Conservation (phyloP, 176 grass and related monocot genomes). For the Thalia dealbata region DNA sequence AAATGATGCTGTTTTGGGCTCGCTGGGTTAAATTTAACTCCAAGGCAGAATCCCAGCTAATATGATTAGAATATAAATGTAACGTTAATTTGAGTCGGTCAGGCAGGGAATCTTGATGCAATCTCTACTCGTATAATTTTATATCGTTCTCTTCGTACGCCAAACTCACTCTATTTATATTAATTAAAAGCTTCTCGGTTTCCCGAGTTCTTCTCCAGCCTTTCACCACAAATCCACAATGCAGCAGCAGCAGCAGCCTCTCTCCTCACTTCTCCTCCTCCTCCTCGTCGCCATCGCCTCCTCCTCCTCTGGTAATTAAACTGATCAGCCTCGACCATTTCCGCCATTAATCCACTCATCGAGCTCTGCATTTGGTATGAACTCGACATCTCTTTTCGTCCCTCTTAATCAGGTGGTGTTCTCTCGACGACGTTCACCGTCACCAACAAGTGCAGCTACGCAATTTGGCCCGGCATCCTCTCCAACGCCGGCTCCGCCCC, state of each 20-base stretch:
- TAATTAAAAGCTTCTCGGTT: too few species aligned
- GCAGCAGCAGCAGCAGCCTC: background rate
- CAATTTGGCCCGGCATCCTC: slow-evolving; percentile 56
- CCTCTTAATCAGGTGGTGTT: slow-evolving; percentile 18
- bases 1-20: too few species aligned
- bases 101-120: too few species aligned
- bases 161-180: too few species aligned
- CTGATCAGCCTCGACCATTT: background rate
- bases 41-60: too few species aligned
- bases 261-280: background rate
- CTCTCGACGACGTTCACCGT: slow-evolving; percentile 49
- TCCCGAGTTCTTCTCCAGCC: too few species aligned
- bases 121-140: too few species aligned
- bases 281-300: background rate
- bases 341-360: background rate
- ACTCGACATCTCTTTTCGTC: background rate
- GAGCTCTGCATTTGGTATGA: background rate
- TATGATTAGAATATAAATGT: too few species aligned
- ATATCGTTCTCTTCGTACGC: too few species aligned
- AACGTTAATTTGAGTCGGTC: too few species aligned
- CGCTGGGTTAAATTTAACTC: too few species aligned
- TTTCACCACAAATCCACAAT: background rate
- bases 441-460: slow-evolving; percentile 42
- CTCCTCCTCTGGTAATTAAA: background rate
- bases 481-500: slow-evolving; percentile 37